These are phyloP conservation scores for Coniochaeta hoffmannii DNA, from an alignment of 2,329 filamentous ascomycete species.

Conservation along the genomic window DNA sequence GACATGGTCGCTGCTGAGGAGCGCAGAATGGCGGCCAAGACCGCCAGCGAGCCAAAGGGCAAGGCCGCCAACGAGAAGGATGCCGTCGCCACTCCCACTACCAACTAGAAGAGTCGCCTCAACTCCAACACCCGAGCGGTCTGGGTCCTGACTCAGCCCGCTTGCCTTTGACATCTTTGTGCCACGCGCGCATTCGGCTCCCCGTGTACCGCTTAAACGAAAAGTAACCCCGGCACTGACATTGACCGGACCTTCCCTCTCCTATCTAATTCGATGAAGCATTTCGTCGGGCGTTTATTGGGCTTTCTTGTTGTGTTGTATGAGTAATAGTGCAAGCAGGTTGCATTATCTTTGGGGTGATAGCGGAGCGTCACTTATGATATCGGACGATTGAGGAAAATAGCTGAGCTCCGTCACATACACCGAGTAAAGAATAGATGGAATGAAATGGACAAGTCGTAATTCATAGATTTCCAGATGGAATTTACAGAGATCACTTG, in stretches of 20 bases:
- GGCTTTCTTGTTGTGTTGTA: not conserved
- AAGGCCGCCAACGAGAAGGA: constrained; percentile 4
- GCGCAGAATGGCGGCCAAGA: constrained; percentile 38
- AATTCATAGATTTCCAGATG: not conserved
- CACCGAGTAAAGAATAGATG: not conserved
- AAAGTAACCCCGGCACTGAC: not conserved
- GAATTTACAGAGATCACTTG: not conserved
- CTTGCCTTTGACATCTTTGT: not conserved
- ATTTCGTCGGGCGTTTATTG: not conserved
- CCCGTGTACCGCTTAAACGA: not conserved
- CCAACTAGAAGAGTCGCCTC: not conserved
- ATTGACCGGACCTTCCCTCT: not conserved
- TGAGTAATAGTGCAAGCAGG: not conserved
- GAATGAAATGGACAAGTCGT: not conserved
- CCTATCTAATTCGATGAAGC: not conserved
- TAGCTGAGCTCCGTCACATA: not conserved
- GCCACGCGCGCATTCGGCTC: not conserved
- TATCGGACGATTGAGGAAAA: not conserved
- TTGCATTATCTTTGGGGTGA: not conserved
- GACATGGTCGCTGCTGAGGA: constrained; percentile 83
- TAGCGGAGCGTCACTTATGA: not conserved
- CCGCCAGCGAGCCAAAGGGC: constrained; percentile 22
- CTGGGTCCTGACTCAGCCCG: not conserved
- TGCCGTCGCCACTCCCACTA: not conserved
- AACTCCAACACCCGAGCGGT: not conserved